Evolutionary conservation across 2,329 filamentous ascomycete genomes (phyloP).

Genomic region (Scortechinia acanthostroma): DNA sequence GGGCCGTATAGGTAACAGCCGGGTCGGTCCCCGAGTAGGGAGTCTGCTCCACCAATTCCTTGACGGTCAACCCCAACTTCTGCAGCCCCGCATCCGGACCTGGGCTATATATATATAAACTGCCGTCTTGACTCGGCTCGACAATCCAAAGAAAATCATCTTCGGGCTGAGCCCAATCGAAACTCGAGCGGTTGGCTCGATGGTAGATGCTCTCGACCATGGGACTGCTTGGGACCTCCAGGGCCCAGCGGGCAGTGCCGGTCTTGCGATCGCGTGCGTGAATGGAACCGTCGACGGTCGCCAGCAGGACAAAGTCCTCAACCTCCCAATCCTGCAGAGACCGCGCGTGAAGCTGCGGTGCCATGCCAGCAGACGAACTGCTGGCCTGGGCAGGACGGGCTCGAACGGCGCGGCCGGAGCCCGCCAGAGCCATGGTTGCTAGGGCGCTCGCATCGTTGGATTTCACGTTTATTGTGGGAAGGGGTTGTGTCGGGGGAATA

Average conservation of each 20-base stretch:
- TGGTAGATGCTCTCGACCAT: slow-evolving; percentile 62
- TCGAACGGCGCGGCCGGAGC: slow-evolving; percentile 2
- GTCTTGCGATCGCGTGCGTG: slow-evolving; percentile 60
- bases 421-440: slow-evolving; percentile 1
- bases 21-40: not conserved
- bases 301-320: slow-evolving; percentile 68
- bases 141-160: slow-evolving; percentile 63
- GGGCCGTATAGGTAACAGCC: slow-evolving; percentile 47
- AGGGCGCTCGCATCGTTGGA: slow-evolving; percentile 3
- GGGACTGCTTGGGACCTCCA: slow-evolving; percentile 31
- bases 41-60: not conserved
- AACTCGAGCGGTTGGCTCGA: slow-evolving; percentile 4
- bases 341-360: slow-evolving; percentile 15
- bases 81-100: slow-evolving; percentile 15
- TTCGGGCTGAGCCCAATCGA: slow-evolving; percentile 23
- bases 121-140: slow-evolving; percentile 58
- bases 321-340: slow-evolving; percentile 68
- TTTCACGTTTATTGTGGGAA: not conserved
- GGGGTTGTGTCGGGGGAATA: not conserved
- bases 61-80: not conserved
- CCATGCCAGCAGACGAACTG: not conserved
- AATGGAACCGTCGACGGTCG: slow-evolving; percentile 65
- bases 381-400: slow-evolving; percentile 2
- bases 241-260: slow-evolving; percentile 51
- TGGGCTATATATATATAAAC: slow-evolving; percentile 54